Percentiles rank a stretch among this genome's conserved stretches.
These are phyloP conservation scores for Trametes villosa DNA, from an alignment of 768 basidiomycete genomes.

Conservation along the genomic window DNA sequence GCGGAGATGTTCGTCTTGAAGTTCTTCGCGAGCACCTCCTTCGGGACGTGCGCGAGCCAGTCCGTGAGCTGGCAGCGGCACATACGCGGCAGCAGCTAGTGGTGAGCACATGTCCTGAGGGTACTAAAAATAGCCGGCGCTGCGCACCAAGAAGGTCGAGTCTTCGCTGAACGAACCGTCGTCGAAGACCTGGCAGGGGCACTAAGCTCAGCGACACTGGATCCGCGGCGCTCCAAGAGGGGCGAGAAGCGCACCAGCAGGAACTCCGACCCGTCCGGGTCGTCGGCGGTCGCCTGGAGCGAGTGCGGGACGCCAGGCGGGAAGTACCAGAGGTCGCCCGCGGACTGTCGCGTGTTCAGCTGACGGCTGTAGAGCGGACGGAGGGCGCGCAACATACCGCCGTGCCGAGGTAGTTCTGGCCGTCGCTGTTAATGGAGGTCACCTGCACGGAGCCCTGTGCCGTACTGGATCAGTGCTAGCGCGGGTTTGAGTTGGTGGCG, in stretches of 20 bases:
- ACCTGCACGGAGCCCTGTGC: slow-evolving; percentile 40
- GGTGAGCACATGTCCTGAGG: slow-evolving; percentile 48
- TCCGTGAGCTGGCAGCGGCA: slow-evolving; percentile 48
- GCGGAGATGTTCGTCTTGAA: slow-evolving; percentile 52
- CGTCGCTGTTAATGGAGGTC: slow-evolving; percentile 53
- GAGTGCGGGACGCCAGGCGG: slow-evolving; percentile 59
- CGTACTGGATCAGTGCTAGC: background rate
- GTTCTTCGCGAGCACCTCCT: slow-evolving; percentile 65
- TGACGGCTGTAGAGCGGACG: background rate
- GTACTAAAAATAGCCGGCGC: slow-evolving; percentile 27
- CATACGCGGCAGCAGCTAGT: too few relatives aligned
- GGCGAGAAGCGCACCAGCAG: slow-evolving; percentile 44
- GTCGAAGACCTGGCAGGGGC: slow-evolving; percentile 42
- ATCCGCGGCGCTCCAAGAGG: background rate
- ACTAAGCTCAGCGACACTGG: slow-evolving; percentile 6
- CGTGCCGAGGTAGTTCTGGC: slow-evolving; percentile 53
- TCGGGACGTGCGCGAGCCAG: slow-evolving; percentile 68
- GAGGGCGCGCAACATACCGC: slow-evolving; percentile 31
- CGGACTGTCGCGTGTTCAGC: slow-evolving; percentile 24
- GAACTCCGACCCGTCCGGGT: slow-evolving; percentile 56
- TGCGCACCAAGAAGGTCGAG: slow-evolving; percentile 46
- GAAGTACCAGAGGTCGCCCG: slow-evolving; percentile 63
- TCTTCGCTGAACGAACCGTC: slow-evolving; percentile 58
- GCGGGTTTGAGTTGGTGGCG: background rate
- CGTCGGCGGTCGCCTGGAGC: slow-evolving; percentile 50